These are phyloP conservation scores for Fusarium sp. DNA, from an alignment of 2,329 filamentous ascomycete species.

Conservation along the genomic window DNA sequence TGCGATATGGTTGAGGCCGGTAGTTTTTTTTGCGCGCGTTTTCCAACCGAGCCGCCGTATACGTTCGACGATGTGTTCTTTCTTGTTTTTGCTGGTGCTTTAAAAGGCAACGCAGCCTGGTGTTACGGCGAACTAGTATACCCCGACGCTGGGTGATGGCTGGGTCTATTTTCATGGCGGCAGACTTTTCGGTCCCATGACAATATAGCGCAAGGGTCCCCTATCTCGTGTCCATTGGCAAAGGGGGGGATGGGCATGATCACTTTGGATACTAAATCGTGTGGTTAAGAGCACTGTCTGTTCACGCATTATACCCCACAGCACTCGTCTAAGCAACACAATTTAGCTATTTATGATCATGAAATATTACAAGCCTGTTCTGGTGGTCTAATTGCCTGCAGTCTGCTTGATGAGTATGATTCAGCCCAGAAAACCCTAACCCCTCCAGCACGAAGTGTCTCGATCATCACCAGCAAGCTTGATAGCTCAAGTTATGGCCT, in stretches of 20 bases:
- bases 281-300: too few species aligned
- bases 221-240: too few species aligned
- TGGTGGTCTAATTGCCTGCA: not conserved
- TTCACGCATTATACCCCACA: too few species aligned
- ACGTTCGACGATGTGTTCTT: not conserved
- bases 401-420: too few species aligned
- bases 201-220: not conserved
- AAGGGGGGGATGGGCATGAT: too few species aligned
- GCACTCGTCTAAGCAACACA: not conserved
- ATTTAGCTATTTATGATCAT: not conserved
- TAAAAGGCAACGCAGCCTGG: slow-evolving; percentile 27
- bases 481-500: too few species aligned
- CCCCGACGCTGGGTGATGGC: slow-evolving; percentile 1
- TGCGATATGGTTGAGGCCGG: slow-evolving; percentile 46
- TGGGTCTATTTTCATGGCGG: slow-evolving; percentile 2
- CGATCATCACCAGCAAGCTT: too few species aligned
- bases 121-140: slow-evolving; percentile 37
- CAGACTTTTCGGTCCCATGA: not conserved
- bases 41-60: not conserved
- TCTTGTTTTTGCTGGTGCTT: slow-evolving; percentile 3
- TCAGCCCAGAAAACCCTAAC: not conserved
- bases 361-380: not conserved
- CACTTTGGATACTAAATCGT: not conserved
- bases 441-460: not conserved
- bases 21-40: not conserved